Evolutionary conservation across 176 grass and related monocot genomes (phyloP), one percentile per base, ranked within the genome.

Genomic region (Oryza meridionalis): DNA sequence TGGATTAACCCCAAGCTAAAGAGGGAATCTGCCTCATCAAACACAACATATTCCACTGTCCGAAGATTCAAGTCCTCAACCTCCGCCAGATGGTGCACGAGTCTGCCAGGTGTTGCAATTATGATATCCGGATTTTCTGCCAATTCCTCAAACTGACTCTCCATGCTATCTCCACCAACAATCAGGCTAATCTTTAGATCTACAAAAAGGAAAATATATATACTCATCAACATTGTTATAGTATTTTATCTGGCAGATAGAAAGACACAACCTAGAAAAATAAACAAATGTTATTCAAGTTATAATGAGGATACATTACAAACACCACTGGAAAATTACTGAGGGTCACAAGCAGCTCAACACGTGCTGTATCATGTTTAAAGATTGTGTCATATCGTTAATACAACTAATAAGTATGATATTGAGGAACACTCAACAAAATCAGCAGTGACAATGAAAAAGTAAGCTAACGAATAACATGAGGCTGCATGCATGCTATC

Each of bases 121-220:
- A 98, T 96, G 77, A 98, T 96, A 92, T 98, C 96, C 69, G 96
- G 96, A 80, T 84, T 90, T 15, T 95, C 91, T 47, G 93, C 83
- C 70, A 98, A 84, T 64, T 89, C 93, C 78, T 98, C 91, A 90
- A 98, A 98, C 72, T 98, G 96, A 81, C 79, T 90, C 84, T 98
- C 93, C 96, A 98, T 96, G 82, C 89, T 96, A 77, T 95, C 96
- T 63, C 96, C 96, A 80, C 93, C 96, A 86, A 98, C 96, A 42
- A 98, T 88, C 78, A 98, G 85, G 40, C 93, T 90, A 69, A 85
- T 96, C 73, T 81, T 92, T 79, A 96, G 80, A 85, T 96, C 93
- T 98, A 44, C 59, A 64, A 80, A 59, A 49, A 63, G 29, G 7
- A 9, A 51, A 84, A 38, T 27, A 8, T 17, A 68, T 14, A 51